A percentile compares a stretch with the other conserved stretches of the same genome.
These are phyloP conservation scores for Dactylonectria macrodidyma DNA, from an alignment of 2,329 filamentous ascomycete species.

Conservation along the genomic window DNA sequence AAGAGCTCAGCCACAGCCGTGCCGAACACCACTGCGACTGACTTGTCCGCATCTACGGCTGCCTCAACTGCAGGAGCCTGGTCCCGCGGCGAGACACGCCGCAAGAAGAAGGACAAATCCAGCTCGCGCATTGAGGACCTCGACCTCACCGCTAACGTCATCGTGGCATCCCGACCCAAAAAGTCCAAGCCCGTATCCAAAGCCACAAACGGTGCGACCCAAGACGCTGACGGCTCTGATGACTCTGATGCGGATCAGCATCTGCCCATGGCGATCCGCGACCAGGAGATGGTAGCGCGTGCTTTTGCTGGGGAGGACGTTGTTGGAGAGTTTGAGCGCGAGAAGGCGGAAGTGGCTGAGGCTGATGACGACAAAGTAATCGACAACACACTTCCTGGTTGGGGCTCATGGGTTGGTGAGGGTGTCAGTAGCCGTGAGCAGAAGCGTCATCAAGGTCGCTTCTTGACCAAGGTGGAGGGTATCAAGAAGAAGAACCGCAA, in stretches of 20 bases:
- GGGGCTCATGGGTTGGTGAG: constrained; percentile 92
- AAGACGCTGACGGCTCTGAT: constrained; percentile 53
- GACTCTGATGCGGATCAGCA: constrained; percentile 64
- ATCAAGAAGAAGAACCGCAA: constrained; percentile 83
- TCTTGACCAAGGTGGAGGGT: constrained; percentile 78
- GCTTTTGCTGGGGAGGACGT: constrained; percentile 94
- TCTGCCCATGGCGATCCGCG: constrained; percentile 71
- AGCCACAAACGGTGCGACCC: constrained; percentile 30
- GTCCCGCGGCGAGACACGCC: constrained; percentile 56
- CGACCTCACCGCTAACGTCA: constrained; percentile 56
- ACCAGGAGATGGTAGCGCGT: constrained; percentile 80
- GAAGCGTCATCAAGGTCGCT: constrained; percentile 73
- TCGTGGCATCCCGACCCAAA: constrained; percentile 49
- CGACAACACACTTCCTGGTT: constrained; percentile 91
- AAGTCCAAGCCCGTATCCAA: constrained; percentile 50
- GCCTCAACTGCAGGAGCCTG: constrained; percentile 57
- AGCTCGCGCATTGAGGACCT: constrained; percentile 54
- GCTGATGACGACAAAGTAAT: constrained; percentile 88
- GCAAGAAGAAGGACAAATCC: constrained; percentile 56
- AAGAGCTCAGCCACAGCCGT: constrained; percentile 37
- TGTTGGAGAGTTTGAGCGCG: constrained; percentile 82
- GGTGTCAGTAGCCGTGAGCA: constrained; percentile 81
- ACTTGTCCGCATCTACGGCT: constrained; percentile 35
- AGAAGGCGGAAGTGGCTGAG: constrained; percentile 80
- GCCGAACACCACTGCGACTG: constrained; percentile 38